Evolutionary conservation across 2,329 filamentous ascomycete genomes (phyloP).

Genomic region (Pseudogymnoascus sp.): DNA sequence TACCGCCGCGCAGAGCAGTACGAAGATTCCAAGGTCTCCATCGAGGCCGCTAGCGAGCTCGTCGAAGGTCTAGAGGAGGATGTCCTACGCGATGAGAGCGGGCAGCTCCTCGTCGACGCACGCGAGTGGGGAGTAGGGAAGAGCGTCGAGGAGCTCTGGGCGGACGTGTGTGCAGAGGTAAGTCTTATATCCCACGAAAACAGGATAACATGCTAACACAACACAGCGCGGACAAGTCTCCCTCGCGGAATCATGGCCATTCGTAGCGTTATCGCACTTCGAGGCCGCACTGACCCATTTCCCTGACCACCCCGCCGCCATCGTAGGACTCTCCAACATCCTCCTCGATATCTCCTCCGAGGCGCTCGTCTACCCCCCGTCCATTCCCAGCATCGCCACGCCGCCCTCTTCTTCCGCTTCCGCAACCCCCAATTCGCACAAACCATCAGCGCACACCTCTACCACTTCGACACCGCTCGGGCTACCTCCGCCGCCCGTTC

Average conservation of each 20-base stretch:
- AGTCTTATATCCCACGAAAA: constrained; percentile 26
- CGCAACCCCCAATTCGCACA: constrained; percentile 13
- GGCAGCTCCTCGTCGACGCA: constrained; percentile 51
- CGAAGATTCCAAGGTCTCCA: constrained; percentile 71
- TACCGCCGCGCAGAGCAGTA: constrained; percentile 75
- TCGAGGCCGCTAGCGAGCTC: constrained; percentile 72
- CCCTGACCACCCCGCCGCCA: constrained; percentile 71
- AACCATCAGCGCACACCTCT: neutral
- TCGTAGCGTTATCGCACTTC: constrained; percentile 66
- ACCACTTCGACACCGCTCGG: neutral
- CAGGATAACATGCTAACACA: constrained; percentile 23
- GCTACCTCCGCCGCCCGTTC: neutral
- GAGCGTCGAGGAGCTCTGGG: constrained; percentile 76
- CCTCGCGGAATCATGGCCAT: constrained; percentile 34
- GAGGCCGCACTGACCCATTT: constrained; percentile 74
- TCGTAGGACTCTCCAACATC: constrained; percentile 74
- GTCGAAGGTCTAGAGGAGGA: constrained; percentile 63
- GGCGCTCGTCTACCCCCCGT: constrained; percentile 50
- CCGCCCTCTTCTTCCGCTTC: constrained; percentile 19
- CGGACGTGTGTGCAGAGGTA: constrained; percentile 75
- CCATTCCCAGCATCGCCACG: constrained; percentile 29
- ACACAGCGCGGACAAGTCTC: constrained; percentile 26
- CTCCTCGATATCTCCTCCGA: constrained; percentile 77
- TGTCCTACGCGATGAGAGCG: constrained; percentile 51
- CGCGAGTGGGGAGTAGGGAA: constrained; percentile 71